Conservation (phyloP, 148 eudicot genomes). For the Chenopodium suecicum region DNA sequence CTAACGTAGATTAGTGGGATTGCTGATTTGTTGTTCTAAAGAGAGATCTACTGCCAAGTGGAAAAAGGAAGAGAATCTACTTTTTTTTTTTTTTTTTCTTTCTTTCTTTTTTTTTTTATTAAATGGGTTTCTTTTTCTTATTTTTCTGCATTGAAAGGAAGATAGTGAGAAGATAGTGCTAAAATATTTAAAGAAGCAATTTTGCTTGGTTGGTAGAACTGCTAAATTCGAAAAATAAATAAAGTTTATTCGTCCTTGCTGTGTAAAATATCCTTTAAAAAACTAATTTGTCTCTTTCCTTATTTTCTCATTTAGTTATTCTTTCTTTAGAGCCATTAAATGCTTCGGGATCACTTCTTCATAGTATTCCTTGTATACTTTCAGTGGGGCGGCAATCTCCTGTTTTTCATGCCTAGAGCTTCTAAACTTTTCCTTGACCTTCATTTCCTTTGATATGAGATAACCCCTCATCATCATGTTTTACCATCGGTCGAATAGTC, state of each 20-base stretch:
- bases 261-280: background rate
- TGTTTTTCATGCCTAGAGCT: slow-evolving; percentile 2
- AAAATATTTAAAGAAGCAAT: background rate
- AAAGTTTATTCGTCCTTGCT: background rate
- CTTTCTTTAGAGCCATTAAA: slow-evolving; percentile 1
- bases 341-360: slow-evolving; percentile 21
- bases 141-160: background rate
- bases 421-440: background rate
- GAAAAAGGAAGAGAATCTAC: slow-evolving; percentile 31
- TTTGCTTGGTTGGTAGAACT: background rate
- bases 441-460: background rate
- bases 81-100: background rate
- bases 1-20: slow-evolving; percentile 8
- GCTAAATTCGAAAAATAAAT: background rate
- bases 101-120: too few relatives aligned
- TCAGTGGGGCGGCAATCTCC: slow-evolving; percentile 14
- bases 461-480: background rate
- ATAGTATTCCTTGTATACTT: background rate
- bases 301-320: background rate
- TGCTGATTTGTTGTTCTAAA: background rate
- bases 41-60: slow-evolving; percentile 30
- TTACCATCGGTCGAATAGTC: too few relatives aligned
- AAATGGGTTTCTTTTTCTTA: background rate
- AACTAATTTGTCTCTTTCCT: background rate
- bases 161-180: slow-evolving; percentile 11